A percentile compares a stretch with the other conserved stretches of the same genome.
Evolutionary conservation across 176 grass and related monocot species (phyloP).

Genomic region (Microstegium vimineum): DNA sequence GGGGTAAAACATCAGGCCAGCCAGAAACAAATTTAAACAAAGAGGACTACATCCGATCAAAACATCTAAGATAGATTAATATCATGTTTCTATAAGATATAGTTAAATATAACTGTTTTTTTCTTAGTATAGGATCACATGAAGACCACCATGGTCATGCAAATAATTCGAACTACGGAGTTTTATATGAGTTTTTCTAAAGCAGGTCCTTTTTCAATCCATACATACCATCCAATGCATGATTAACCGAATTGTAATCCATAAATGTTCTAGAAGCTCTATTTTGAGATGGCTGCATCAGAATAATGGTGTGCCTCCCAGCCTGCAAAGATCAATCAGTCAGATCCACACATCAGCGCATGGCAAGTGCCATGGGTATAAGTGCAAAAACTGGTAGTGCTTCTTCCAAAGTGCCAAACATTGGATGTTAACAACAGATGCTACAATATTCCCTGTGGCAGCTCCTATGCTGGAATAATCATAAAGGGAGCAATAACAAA

Average conservation of each 20-base stretch:
- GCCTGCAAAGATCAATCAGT: slow-evolving; percentile 46
- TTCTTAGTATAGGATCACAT: not conserved
- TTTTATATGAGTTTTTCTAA: not conserved
- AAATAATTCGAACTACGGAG: not conserved
- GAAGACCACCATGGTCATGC: not conserved
- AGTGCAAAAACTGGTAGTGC: not conserved
- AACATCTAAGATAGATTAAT: not conserved
- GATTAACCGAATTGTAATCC: slow-evolving; percentile 88
- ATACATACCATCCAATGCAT: slow-evolving; percentile 89
- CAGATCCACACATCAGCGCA: slow-evolving; percentile 10
- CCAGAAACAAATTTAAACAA: slow-evolving; percentile 1
- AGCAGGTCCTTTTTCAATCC: not conserved
- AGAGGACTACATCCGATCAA: not conserved
- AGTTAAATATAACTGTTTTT: not conserved
- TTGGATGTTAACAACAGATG: not conserved
- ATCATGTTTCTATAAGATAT: not conserved
- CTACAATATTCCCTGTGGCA: not conserved
- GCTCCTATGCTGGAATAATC: not conserved
- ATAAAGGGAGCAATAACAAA: not conserved
- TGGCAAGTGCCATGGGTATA: not conserved
- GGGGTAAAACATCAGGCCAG: not conserved
- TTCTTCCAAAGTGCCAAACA: not conserved
- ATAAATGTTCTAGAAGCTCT: slow-evolving; percentile 86
- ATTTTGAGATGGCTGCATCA: slow-evolving; percentile 91
- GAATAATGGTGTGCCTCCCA: slow-evolving; percentile 94